phyloP scores from a whole-genome alignment of 768 basidiomycete genomes.

The Asterophora lycoperdoides region DNA sequence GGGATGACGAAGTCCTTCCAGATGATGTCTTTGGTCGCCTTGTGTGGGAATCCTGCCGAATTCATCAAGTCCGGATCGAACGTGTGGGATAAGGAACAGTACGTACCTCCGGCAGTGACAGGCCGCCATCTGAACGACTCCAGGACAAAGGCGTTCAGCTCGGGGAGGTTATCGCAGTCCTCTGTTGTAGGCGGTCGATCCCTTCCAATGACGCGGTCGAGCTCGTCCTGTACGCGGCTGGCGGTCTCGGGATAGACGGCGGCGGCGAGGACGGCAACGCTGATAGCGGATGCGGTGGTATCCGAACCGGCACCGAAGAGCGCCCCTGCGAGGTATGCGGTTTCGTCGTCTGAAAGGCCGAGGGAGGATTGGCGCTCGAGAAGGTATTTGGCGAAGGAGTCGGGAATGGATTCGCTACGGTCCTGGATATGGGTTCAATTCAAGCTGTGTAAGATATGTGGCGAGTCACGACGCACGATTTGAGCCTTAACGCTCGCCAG shows the following conservation, averaged over 20 bases:
- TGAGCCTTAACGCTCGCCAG: constrained; percentile 41
- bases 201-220: constrained; percentile 50
- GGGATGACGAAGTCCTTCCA: constrained; percentile 55
- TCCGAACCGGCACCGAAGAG: constrained; percentile 68
- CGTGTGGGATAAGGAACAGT: background rate
- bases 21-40: constrained; percentile 57
- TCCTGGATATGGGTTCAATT: constrained; percentile 19
- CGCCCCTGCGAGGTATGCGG: constrained; percentile 58
- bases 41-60: constrained; percentile 51
- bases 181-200: constrained; percentile 21
- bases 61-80: background rate
- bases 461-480: constrained; percentile 31
- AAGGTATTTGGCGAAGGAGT: constrained; percentile 56
- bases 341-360: constrained; percentile 51
- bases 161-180: constrained; percentile 19
- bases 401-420: constrained; percentile 30
- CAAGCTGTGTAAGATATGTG: background rate
- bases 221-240: constrained; percentile 45
- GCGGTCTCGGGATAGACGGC: constrained; percentile 53
- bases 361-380: constrained; percentile 52
- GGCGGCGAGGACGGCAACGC: constrained; percentile 53
- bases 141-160: constrained; percentile 46
- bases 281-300: constrained; percentile 59
- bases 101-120: constrained; percentile 42
- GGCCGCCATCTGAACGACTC: constrained; percentile 51